Evolutionary conservation across 257 asterid species (phyloP).

Genomic region (Schizonepeta tenuifolia): DNA sequence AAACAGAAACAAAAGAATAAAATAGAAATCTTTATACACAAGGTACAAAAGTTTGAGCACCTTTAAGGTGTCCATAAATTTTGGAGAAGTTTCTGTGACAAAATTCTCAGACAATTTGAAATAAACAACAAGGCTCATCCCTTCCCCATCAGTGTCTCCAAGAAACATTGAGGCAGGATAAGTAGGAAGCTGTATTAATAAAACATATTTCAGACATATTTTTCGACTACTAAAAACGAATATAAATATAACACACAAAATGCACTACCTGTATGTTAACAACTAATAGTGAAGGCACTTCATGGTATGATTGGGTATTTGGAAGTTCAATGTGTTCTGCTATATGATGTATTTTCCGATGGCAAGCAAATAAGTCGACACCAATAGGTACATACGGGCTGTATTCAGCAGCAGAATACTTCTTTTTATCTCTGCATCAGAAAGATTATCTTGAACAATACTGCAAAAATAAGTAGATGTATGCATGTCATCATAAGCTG

Average conservation of each 20-base stretch:
- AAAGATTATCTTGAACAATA: background rate
- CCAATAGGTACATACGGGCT: conserved; percentile 80
- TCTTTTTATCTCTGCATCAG: conserved; percentile 76
- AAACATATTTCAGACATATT: background rate
- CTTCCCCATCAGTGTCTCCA: conserved; percentile 85
- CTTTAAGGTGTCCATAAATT: conserved; percentile 66
- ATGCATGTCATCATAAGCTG: background rate
- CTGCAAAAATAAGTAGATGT: background rate
- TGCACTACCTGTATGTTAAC: conserved; percentile 80
- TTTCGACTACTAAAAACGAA: background rate
- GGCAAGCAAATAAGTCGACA: conserved; percentile 71
- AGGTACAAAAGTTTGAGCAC: conserved; percentile 35
- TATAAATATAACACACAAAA: background rate
- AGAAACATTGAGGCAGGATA: conserved; percentile 82
- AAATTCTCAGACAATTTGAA: conserved; percentile 71
- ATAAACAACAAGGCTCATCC: conserved; percentile 81
- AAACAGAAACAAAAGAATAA: background rate
- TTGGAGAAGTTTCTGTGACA: conserved; percentile 49
- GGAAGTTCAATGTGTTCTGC: conserved; percentile 85
- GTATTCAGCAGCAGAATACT: conserved; percentile 63
- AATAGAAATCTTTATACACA: background rate
- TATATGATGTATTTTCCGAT: conserved; percentile 71
- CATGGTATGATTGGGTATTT: conserved; percentile 38
- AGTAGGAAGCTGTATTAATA: conserved; percentile 66
- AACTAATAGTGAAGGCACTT: conserved; percentile 71